Percentiles rank a stretch among this genome's conserved stretches.
These are phyloP conservation scores for Xylaria sp. DNA, from an alignment of 2,329 filamentous ascomycete genomes.

Conservation along the genomic window DNA sequence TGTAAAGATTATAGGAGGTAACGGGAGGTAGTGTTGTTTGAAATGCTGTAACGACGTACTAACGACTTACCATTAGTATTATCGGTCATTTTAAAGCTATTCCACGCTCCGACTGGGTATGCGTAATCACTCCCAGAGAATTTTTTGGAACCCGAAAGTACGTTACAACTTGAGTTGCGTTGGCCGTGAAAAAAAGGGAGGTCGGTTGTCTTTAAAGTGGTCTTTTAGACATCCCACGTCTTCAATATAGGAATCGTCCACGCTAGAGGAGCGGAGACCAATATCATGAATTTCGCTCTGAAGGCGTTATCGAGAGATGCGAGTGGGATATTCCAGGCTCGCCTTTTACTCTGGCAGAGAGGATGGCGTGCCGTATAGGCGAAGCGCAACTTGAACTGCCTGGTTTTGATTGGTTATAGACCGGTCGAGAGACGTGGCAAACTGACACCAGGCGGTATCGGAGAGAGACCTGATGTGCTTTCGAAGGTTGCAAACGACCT, in stretches of 20 bases:
- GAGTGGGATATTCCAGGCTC: not conserved
- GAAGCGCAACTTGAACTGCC: slow-evolving; percentile 24
- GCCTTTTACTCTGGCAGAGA: not conserved
- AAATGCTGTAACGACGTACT: not conserved
- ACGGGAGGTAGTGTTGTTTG: not conserved
- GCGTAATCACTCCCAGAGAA: slow-evolving; percentile 34
- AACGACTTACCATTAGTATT: not conserved
- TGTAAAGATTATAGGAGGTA: not conserved
- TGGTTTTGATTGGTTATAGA: slow-evolving; percentile 11
- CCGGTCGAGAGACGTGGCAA: slow-evolving; percentile 34
- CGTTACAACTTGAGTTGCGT: slow-evolving; percentile 46
- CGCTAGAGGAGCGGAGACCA: not conserved
- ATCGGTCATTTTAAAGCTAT: slow-evolving; percentile 22
- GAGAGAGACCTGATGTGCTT: slow-evolving; percentile 19
- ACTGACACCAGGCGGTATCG: slow-evolving; percentile 33
- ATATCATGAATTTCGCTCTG: not conserved
- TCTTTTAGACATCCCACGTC: slow-evolving; percentile 16
- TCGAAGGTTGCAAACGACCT: not conserved
- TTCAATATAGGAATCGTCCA: slow-evolving; percentile 9
- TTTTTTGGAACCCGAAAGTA: slow-evolving; percentile 40
- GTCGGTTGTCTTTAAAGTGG: slow-evolving; percentile 31
- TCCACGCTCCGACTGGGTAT: slow-evolving; percentile 4
- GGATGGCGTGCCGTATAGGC: slow-evolving; percentile 8
- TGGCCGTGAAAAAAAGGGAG: slow-evolving; percentile 41
- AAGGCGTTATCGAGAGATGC: not conserved